Conservation (phyloP, 495 filamentous ascomycete species). For the Hypoxylon fuscum region DNA sequence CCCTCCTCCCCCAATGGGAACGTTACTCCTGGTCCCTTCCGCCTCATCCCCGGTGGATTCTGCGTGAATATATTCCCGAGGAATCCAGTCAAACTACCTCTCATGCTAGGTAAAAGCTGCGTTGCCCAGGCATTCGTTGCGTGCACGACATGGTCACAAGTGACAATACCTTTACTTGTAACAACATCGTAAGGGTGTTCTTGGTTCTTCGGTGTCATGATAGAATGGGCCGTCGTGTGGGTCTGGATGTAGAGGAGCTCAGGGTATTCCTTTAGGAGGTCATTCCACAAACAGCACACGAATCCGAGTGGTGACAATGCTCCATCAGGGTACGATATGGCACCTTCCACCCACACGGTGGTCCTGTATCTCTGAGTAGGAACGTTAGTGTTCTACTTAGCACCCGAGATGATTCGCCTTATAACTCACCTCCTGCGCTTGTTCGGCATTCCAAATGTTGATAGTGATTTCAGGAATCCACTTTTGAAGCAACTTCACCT, state of each 20-base stretch:
- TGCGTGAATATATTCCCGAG: constrained; percentile 61
- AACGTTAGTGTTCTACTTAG: neutral
- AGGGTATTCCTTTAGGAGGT: constrained; percentile 42
- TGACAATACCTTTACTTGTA: constrained; percentile 49
- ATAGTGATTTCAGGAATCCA: constrained; percentile 49
- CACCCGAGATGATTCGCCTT: neutral
- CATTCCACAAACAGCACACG: constrained; percentile 50
- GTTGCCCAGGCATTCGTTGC: constrained; percentile 59
- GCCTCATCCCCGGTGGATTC: constrained; percentile 30
- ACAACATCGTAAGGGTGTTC: constrained; percentile 42
- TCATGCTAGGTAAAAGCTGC: constrained; percentile 56
- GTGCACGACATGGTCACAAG: constrained; percentile 55
- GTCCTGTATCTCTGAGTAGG: constrained; percentile 34
- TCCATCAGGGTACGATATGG: constrained; percentile 49
- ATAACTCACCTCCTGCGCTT: constrained; percentile 42
- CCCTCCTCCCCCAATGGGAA: constrained; percentile 25
- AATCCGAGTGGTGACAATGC: constrained; percentile 58
- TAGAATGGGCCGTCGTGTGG: constrained; percentile 42
- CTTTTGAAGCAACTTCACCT: constrained; percentile 41
- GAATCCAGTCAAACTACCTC: constrained; percentile 53
- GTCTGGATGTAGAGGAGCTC: constrained; percentile 51
- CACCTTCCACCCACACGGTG: constrained; percentile 42
- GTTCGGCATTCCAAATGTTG: constrained; percentile 34
- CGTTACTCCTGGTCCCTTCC: no score
- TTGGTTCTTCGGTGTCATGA: neutral